Evolutionary conservation across 2,329 filamentous ascomycete genomes (phyloP).

Genomic region (Epichloe scottii): DNA sequence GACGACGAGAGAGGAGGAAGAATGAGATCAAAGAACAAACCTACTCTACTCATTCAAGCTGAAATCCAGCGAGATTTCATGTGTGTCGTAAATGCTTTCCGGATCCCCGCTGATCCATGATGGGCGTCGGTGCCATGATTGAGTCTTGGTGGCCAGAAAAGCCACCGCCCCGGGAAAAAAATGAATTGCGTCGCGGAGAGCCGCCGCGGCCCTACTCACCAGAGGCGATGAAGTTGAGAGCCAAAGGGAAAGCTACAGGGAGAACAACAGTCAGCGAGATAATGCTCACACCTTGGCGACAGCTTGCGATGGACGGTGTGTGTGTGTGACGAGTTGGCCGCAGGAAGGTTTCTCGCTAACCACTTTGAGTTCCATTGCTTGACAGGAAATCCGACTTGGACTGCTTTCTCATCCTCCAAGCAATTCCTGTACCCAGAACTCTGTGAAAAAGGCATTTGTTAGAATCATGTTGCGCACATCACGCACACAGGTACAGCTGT

Average conservation of each 20-base stretch:
- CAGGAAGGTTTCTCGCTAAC: conserved; percentile 35
- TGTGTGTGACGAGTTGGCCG: conserved; percentile 3
- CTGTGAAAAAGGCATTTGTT: conserved; percentile 26
- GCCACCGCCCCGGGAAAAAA: background rate
- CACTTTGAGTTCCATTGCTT: conserved; percentile 72
- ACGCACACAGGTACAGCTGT: background rate
- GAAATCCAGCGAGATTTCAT: background rate
- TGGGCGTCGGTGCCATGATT: too few species aligned
- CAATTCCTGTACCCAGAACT: conserved; percentile 47
- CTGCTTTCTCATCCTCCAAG: conserved; percentile 48
- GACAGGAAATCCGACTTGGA: conserved; percentile 59
- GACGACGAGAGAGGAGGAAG: conserved; percentile 14
- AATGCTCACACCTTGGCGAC: background rate
- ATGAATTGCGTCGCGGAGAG: background rate
- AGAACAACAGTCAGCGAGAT: conserved; percentile 5
- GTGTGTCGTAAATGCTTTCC: background rate
- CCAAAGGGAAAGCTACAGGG: conserved; percentile 57
- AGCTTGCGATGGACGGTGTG: background rate
- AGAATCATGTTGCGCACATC: background rate
- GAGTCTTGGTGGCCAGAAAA: background rate
- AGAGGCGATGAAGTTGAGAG: conserved; percentile 82
- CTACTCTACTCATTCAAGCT: conserved; percentile 16
- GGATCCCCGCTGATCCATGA: background rate
- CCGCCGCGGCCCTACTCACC: conserved; percentile 54
- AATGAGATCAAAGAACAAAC: conserved; percentile 29